Conservation (phyloP, 108 stramenopile species). For the Pseudonitzschia pungens region DNA sequence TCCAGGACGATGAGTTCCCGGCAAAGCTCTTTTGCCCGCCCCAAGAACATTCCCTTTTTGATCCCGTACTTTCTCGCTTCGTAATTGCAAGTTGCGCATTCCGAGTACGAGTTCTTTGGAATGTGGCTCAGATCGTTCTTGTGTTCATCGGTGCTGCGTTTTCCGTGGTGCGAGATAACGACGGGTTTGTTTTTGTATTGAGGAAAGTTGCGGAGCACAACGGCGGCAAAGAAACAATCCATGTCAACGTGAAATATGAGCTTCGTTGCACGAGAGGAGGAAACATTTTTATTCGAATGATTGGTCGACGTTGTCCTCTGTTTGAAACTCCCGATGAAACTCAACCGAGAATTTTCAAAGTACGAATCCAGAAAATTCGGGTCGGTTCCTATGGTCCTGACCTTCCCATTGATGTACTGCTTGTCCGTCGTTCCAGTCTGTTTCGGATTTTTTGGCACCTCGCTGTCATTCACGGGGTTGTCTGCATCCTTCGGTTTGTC, state of each 20-base stretch:
- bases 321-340: constrained; percentile 82
- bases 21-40: constrained; percentile 82
- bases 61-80: constrained; percentile 86
- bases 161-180: constrained; percentile 83
- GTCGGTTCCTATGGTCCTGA: constrained; percentile 57
- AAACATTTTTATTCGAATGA: neutral
- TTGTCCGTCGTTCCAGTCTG: constrained; percentile 30
- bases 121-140: constrained; percentile 2
- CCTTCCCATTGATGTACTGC: constrained; percentile 41
- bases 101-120: constrained; percentile 65
- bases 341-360: constrained; percentile 64
- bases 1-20: constrained; percentile 85
- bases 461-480: neutral
- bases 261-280: constrained; percentile 27
- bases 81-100: constrained; percentile 95
- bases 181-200: constrained; percentile 81
- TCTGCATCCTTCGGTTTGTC: neutral
- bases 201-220: constrained; percentile 81
- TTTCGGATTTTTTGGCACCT: constrained; percentile 1
- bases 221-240: constrained; percentile 95
- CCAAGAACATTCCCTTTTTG: constrained; percentile 91
- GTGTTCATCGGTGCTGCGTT: constrained; percentile 12
- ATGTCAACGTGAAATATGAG: constrained; percentile 93
- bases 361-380: constrained; percentile 78
- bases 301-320: constrained; percentile 39